Conservation (phyloP, 306 rosid species). For the Lathyrus tuberosus region DNA sequence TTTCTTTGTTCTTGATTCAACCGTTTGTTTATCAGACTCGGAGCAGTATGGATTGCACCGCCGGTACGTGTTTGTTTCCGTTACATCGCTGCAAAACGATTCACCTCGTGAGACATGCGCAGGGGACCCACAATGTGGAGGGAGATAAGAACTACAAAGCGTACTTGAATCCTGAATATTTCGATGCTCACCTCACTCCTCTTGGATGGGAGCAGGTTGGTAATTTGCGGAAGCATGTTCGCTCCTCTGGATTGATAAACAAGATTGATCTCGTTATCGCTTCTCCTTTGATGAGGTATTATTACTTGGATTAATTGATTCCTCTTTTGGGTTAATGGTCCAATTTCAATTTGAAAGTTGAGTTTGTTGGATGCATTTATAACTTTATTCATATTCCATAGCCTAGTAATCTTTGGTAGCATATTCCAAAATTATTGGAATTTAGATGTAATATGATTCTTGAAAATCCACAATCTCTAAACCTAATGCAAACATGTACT, state of each 20-base stretch:
- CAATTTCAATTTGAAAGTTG: conserved; percentile 28
- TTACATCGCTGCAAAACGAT: conserved; percentile 71
- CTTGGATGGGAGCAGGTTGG: conserved; percentile 82
- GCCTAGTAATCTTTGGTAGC: not conserved
- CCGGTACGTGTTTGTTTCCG: conserved; percentile 54
- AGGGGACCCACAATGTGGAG: conserved; percentile 89
- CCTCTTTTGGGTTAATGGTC: not conserved
- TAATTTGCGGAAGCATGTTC: conserved; percentile 54
- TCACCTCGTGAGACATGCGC: conserved; percentile 96
- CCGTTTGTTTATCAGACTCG: not conserved
- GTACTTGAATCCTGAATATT: conserved; percentile 59
- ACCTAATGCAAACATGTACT: not conserved
- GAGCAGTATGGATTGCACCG: conserved; percentile 55
- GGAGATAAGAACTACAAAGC: conserved; percentile 77
- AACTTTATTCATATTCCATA: not conserved
- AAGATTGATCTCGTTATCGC: conserved; percentile 48
- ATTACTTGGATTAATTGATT: not conserved
- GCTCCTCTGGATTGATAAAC: conserved; percentile 39
- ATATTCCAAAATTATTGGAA: conserved; percentile 9
- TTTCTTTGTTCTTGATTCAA: not conserved
- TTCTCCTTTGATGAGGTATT: conserved; percentile 48
- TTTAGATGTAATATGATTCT: not conserved
- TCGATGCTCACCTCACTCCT: conserved; percentile 86
- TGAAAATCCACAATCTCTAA: not conserved
- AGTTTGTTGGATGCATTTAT: conserved; percentile 4